Evolutionary conservation across 176 grass and related monocot species (phyloP).

Genomic region (Phragmites australis): DNA sequence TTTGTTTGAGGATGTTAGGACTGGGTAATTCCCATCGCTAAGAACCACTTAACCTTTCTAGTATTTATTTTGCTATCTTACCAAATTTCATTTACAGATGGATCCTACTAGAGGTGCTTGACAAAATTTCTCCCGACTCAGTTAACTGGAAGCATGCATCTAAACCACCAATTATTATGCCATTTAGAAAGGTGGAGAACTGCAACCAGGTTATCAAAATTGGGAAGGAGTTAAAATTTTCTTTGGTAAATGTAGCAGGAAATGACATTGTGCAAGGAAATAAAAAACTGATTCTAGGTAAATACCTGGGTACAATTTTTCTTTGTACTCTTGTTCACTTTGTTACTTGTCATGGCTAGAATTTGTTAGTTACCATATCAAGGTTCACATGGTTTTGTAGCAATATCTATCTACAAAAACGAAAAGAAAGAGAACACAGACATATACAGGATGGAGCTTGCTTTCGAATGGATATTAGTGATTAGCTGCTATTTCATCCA

Average conservation of each 20-base stretch:
- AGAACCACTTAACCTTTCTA: not conserved
- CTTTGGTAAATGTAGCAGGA: conserved; percentile 90
- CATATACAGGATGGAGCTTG: not conserved
- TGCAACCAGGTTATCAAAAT: conserved; percentile 89
- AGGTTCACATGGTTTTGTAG: not conserved
- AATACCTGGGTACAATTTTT: not conserved
- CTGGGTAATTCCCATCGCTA: conserved; percentile 54
- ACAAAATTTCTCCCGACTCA: conserved; percentile 87
- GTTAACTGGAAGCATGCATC: conserved; percentile 92
- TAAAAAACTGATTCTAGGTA: conserved; percentile 92
- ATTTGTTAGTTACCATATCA: not conserved
- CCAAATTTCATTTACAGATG: conserved; percentile 58
- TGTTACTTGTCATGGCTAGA: not conserved
- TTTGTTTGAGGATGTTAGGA: conserved; percentile 98
- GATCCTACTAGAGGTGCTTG: conserved; percentile 92
- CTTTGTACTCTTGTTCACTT: not conserved
- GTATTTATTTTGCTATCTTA: conserved; percentile 19
- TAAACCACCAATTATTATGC: conserved; percentile 97
- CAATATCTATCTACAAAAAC: not conserved
- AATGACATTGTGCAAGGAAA: conserved; percentile 99
- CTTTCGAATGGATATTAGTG: not conserved
- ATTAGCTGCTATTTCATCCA: not conserved
- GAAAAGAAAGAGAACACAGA: no score
- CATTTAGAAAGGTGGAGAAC: conserved; percentile 96
- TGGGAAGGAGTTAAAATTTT: conserved; percentile 83